Percentiles rank a stretch among this genome's conserved stretches.
Evolutionary conservation across 2,329 filamentous ascomycete genomes (phyloP).

Genomic region (Fonsecaea multimorphosa): DNA sequence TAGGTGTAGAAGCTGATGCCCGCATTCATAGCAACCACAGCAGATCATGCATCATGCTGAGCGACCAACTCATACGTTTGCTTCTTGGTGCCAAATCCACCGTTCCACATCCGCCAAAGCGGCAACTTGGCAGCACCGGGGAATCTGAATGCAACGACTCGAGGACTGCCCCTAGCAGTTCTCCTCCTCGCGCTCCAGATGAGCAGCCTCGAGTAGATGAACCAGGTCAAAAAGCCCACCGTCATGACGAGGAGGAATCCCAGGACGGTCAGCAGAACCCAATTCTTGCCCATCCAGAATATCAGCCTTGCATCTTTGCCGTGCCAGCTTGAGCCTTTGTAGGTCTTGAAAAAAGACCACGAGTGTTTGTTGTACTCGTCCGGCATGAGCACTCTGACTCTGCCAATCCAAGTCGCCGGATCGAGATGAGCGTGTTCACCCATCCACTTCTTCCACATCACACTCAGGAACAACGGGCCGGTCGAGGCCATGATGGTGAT

Average conservation of each 20-base stretch:
- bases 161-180: slow-evolving; percentile 22
- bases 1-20: not conserved
- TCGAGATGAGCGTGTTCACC: slow-evolving; percentile 51
- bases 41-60: slow-evolving; percentile 35
- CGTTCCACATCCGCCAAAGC: slow-evolving; percentile 32
- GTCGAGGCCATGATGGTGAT: slow-evolving; percentile 82
- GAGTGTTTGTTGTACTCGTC: slow-evolving; percentile 71
- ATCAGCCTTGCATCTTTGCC: slow-evolving; percentile 67
- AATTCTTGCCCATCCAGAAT: slow-evolving; percentile 68
- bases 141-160: slow-evolving; percentile 22
- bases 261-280: slow-evolving; percentile 60
- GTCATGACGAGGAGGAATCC: slow-evolving; percentile 58
- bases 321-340: slow-evolving; percentile 70
- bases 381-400: slow-evolving; percentile 71
- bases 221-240: slow-evolving; percentile 57
- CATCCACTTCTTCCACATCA: slow-evolving; percentile 77
- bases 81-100: slow-evolving; percentile 18
- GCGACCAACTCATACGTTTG: slow-evolving; percentile 31
- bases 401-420: slow-evolving; percentile 53
- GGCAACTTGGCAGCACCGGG: slow-evolving; percentile 24
- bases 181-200: slow-evolving; percentile 43
- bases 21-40: not conserved
- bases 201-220: slow-evolving; percentile 56
- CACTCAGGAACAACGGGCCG: slow-evolving; percentile 75
- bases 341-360: slow-evolving; percentile 75